Conservation (phyloP, 2,329 filamentous ascomycete genomes). For the Clarireedia paspali region DNA sequence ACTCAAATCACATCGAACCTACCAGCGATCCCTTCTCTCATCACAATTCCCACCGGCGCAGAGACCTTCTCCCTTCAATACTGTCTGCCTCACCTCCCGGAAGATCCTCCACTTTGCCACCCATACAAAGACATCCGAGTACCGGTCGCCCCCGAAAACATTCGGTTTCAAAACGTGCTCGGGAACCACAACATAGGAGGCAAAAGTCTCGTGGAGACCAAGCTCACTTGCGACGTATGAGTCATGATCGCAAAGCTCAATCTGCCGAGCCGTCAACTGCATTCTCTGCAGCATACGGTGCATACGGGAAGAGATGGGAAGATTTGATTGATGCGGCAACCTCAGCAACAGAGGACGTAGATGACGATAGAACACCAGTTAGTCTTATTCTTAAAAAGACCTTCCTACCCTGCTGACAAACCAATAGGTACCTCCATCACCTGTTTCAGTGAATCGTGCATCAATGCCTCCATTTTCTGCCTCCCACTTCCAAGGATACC, state of each 20-base stretch:
- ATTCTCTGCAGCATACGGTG: constrained; percentile 42
- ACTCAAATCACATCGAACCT: constrained; percentile 44
- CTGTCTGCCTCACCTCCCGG: constrained; percentile 75
- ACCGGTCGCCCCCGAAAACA: constrained; percentile 72
- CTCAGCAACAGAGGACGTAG: constrained; percentile 82
- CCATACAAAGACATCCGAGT: constrained; percentile 67
- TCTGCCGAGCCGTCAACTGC: constrained; percentile 70
- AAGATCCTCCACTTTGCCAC: constrained; percentile 80
- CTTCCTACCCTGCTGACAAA: constrained; percentile 20
- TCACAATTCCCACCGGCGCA: constrained; percentile 51
- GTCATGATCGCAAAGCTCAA: constrained; percentile 72
- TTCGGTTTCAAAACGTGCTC: constrained; percentile 72
- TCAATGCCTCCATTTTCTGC: constrained; percentile 53
- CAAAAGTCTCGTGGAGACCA: constrained; percentile 64
- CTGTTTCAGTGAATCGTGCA: constrained; percentile 53
- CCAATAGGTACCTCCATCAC: constrained; percentile 54
- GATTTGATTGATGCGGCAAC: constrained; percentile 92
- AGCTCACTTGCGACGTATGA: constrained; percentile 56
- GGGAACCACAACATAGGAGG: constrained; percentile 72
- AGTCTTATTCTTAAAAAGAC: constrained; percentile 30
- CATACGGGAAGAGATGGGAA: constrained; percentile 77
- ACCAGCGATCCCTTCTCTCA: constrained; percentile 62
- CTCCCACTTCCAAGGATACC: constrained; percentile 63
- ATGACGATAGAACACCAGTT: constrained; percentile 86
- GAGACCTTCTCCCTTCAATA: constrained; percentile 77